A percentile compares a stretch with the other conserved stretches of the same genome.
Conservation (phyloP, 2,329 filamentous ascomycete species). For the Fusarium temperatum region DNA sequence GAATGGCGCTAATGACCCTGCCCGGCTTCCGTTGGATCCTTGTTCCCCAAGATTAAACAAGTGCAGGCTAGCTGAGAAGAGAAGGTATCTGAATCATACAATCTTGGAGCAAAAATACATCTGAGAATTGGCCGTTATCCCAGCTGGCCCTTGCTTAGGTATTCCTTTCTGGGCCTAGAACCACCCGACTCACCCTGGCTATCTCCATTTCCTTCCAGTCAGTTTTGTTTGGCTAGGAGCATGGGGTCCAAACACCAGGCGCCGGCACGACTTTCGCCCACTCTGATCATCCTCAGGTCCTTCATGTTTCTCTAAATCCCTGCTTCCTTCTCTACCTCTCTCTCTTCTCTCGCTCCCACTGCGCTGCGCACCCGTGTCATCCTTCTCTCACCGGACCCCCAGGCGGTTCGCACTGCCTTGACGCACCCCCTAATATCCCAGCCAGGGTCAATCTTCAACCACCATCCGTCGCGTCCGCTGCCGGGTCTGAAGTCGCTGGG, state of each 20-base stretch:
- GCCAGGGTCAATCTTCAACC: slow-evolving; percentile 26
- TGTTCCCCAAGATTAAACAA: slow-evolving; percentile 45
- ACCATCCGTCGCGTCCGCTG: slow-evolving; percentile 19
- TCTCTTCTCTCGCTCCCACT: slow-evolving; percentile 7
- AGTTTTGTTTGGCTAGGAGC: slow-evolving; percentile 25
- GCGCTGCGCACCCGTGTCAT: slow-evolving; percentile 5
- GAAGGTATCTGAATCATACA: slow-evolving; percentile 25
- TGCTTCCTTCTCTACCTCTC: slow-evolving; percentile 2
- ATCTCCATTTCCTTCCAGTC: slow-evolving; percentile 40
- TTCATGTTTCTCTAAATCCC: slow-evolving; percentile 28
- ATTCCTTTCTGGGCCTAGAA: slow-evolving; percentile 12
- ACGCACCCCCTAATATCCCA: slow-evolving; percentile 32
- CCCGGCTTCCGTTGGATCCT: slow-evolving; percentile 36
- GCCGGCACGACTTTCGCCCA: slow-evolving; percentile 31
- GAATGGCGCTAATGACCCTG: slow-evolving; percentile 31
- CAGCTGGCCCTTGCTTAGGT: slow-evolving; percentile 9
- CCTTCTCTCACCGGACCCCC: not conserved
- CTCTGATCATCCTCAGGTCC: slow-evolving; percentile 31
- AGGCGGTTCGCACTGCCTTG: slow-evolving; percentile 21
- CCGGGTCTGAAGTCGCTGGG: slow-evolving; percentile 28
- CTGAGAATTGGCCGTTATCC: slow-evolving; percentile 12
- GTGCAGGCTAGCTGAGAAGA: slow-evolving; percentile 11
- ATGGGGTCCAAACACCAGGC: slow-evolving; percentile 41
- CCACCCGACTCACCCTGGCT: slow-evolving; percentile 31
- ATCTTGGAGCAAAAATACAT: slow-evolving; percentile 18